phyloP scores from a whole-genome alignment of 2,329 filamentous ascomycete species.

The Xenoacremonium recifei region DNA sequence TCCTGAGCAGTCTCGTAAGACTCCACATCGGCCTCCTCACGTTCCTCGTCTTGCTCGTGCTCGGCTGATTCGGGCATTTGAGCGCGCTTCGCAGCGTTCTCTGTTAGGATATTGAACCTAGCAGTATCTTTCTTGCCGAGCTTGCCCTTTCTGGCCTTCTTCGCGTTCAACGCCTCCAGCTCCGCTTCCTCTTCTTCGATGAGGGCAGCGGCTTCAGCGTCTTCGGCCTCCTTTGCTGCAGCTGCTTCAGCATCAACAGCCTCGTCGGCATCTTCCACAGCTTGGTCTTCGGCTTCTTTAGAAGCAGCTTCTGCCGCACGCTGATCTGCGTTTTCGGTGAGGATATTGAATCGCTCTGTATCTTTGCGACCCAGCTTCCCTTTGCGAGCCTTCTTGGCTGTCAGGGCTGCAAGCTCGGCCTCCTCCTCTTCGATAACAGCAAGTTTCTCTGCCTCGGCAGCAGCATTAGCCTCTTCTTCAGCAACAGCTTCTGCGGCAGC shows the following conservation, averaged over 20 bases:
- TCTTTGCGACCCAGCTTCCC: constrained; percentile 44
- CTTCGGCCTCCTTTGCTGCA: constrained; percentile 13
- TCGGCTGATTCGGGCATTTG: constrained; percentile 23
- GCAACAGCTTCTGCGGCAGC: constrained; percentile 13
- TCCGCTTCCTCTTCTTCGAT: constrained; percentile 23
- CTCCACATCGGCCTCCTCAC: constrained; percentile 15
- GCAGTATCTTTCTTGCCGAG: constrained; percentile 1
- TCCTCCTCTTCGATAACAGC: constrained; percentile 11
- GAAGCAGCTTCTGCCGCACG: constrained; percentile 40
- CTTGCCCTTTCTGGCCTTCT: constrained; percentile 23
- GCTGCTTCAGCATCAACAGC: constrained; percentile 8
- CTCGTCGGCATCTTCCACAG: constrained; percentile 30
- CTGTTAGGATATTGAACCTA: neutral
- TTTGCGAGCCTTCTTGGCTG: constrained; percentile 51
- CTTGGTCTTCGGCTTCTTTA: constrained; percentile 17
- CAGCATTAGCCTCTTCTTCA: constrained; percentile 8
- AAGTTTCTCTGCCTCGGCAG: constrained; percentile 1
- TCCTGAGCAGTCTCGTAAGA: constrained; percentile 20
- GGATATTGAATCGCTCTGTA: constrained; percentile 40
- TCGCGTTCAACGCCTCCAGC: constrained; percentile 35
- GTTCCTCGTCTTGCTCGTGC: constrained; percentile 6
- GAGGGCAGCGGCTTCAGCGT: constrained; percentile 6
- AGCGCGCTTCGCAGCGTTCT: constrained; percentile 12
- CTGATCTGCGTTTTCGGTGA: constrained; percentile 33
- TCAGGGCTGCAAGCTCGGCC: constrained; percentile 38